Evolutionary conservation across 345 rosid species (phyloP).

Genomic region (Citrus sinensis): DVS_A1.0 CM039163.1:36544001-36544500

Average conservation of each 20-base stretch:
- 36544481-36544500: not conserved
- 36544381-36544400: not conserved
- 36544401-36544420: not conserved
- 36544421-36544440: constrained; percentile 1
- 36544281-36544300: not conserved
- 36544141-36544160: too few relatives aligned
- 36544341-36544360: not conserved
- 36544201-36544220: too few relatives aligned
- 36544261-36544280: not conserved
- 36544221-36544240: too few relatives aligned
- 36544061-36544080: too few relatives aligned
- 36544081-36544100: too few relatives aligned
- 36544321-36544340: not conserved
- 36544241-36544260: not conserved
- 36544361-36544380: not conserved
- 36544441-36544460: not conserved
- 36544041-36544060: too few relatives aligned
- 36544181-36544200: too few relatives aligned
- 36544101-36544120: too few relatives aligned
- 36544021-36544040: too few relatives aligned
- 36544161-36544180: too few relatives aligned
- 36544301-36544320: not conserved
- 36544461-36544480: not conserved
- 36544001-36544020: too few relatives aligned
- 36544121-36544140: too few relatives aligned